Evolutionary conservation across 768 basidiomycete species (phyloP).

Genomic region (Naganishia vishniacii): DNA sequence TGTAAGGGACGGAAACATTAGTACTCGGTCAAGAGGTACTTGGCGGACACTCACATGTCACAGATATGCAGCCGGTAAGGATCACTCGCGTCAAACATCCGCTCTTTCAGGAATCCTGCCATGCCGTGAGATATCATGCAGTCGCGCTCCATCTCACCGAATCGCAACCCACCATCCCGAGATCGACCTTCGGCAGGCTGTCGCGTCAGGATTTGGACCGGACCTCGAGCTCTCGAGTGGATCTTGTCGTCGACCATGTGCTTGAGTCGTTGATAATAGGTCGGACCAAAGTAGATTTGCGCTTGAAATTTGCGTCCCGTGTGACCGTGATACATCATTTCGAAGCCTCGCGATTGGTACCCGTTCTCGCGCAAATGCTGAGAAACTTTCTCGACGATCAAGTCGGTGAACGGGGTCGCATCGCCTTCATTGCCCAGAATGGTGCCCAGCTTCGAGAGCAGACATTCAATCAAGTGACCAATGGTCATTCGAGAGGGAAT

Average conservation of each 20-base stretch:
- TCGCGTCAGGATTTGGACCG: conserved; percentile 92
- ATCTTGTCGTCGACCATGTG: conserved; percentile 99
- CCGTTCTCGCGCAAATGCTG: conserved; percentile 76
- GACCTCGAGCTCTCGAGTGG: conserved; percentile 92
- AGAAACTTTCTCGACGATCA: conserved; percentile 98
- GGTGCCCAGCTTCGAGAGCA: conserved; percentile 91
- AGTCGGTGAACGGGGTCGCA: conserved; percentile 97
- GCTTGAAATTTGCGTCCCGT: conserved; percentile 97
- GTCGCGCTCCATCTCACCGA: conserved; percentile 99
- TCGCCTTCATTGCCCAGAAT: conserved; percentile 96
- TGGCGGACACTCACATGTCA: conserved; percentile 68
- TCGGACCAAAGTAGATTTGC: conserved; percentile 96
- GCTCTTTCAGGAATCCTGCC: conserved; percentile 94
- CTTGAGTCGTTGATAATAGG: conserved; percentile 97
- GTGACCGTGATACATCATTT: conserved; percentile 98
- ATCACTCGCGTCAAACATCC: conserved; percentile 57
- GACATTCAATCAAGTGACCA: conserved; percentile 96
- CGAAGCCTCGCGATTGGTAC: conserved; percentile 93
- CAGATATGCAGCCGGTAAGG: conserved; percentile 93
- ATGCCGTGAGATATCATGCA: conserved; percentile 99
- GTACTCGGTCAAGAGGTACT: not conserved
- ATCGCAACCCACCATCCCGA: conserved; percentile 96
- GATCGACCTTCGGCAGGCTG: conserved; percentile 98
- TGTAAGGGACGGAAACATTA: conserved; percentile 40
- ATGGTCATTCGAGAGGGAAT: conserved; percentile 99